Conservation (phyloP, 2,329 filamentous ascomycete species). For the Botrytis fabae region DNA sequence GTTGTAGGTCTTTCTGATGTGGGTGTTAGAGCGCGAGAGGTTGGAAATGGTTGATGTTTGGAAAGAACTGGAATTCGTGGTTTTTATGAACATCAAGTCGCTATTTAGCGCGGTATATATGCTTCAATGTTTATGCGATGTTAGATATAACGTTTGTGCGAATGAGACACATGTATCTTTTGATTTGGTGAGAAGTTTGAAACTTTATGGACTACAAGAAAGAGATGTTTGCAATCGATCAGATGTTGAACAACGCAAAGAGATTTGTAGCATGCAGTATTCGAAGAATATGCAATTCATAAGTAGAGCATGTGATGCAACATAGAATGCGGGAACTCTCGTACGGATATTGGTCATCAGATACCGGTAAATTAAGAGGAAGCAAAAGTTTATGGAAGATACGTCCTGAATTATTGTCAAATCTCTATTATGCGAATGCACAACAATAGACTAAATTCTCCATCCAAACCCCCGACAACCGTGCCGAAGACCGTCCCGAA, state of each 20-base stretch:
- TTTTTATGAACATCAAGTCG: neutral
- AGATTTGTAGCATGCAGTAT: neutral
- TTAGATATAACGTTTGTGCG: neutral
- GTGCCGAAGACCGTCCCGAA: constrained; percentile 1
- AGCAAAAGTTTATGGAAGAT: neutral
- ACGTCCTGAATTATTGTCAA: rapidly evolving
- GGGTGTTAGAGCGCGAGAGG: neutral
- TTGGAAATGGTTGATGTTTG: neutral
- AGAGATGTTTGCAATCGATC: neutral
- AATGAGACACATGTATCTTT: neutral
- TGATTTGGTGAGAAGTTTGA: neutral
- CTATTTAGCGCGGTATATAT: no score
- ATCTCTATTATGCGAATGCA: no score
- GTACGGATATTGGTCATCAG: neutral
- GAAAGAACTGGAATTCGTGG: neutral
- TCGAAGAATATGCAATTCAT: neutral
- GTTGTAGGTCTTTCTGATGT: neutral
- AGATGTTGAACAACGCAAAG: neutral
- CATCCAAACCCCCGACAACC: neutral
- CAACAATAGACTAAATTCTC: neutral
- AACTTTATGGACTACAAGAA: neutral
- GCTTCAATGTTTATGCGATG: neutral
- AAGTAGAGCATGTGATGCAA: neutral
- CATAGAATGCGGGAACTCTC: neutral
- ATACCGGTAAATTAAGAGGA: neutral